Conservation (phyloP, 1,284 basidiomycete species). For the Cutaneotrichosporon cutaneum region DNA sequence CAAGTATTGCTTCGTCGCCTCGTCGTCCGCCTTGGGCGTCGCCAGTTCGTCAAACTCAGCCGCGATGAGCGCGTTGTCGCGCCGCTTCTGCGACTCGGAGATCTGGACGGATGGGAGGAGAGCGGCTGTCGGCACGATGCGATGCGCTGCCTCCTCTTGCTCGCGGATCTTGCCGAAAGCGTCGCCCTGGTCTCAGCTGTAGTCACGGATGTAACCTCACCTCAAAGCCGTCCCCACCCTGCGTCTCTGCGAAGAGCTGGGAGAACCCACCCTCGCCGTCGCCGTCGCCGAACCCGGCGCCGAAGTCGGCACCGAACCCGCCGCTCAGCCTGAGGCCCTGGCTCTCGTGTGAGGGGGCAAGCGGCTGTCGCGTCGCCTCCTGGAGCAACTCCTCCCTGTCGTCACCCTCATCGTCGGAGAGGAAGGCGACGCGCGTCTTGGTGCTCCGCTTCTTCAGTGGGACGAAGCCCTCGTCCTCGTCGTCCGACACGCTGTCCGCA, state of each 20-base stretch:
- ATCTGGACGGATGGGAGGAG: conserved; percentile 38
- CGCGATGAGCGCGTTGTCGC: conserved; percentile 45
- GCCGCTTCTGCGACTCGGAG: conserved; percentile 41
- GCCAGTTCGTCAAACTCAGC: conserved; percentile 32
- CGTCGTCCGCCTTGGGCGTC: conserved; percentile 9
- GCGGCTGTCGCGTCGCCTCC: conserved; percentile 4
- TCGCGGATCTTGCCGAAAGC: conserved; percentile 37
- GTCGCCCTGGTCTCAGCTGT: conserved; percentile 22
- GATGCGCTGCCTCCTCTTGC: conserved; percentile 14
- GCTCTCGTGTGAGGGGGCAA: no score
- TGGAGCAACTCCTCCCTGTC: not conserved
- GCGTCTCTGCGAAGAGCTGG: conserved; percentile 46
- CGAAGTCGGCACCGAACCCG: conserved; percentile 21
- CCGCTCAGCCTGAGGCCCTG: no score
- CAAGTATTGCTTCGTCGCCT: conserved; percentile 34
- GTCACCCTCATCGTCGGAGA: conserved; percentile 35
- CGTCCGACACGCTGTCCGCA: not conserved
- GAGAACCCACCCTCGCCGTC: conserved; percentile 39
- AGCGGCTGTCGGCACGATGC: conserved; percentile 30
- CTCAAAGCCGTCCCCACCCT: conserved; percentile 15
- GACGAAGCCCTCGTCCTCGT: conserved; percentile 21
- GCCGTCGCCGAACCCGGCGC: conserved; percentile 33
- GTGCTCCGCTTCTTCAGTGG: not conserved
- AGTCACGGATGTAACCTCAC: not conserved
- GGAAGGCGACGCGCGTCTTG: conserved; percentile 23